Evolutionary conservation across 2,329 filamentous ascomycete genomes (phyloP), one percentile per base, ranked within the genome.

Genomic region (Oidium heveae): DNA sequence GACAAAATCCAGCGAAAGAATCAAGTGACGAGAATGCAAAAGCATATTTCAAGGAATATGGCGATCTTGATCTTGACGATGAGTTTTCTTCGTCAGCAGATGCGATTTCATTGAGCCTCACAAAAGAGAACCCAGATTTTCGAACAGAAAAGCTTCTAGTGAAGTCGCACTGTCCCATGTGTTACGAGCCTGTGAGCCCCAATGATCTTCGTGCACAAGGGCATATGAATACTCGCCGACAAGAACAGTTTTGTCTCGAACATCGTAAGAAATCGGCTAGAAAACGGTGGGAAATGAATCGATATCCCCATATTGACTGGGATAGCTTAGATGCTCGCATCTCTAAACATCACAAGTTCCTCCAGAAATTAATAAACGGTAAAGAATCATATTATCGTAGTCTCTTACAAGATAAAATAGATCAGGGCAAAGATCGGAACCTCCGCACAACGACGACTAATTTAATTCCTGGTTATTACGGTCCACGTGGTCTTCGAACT

Each of bases 401-500:
- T 10, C 61, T 72, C 0, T 69, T 86, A 24, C 72, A 71, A 4
- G 68, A 72, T 3, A 73, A 69, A 13, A 69, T 84, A 46, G 71
- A 72, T 55, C 66, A 69, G 1, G 80, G 80, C 13, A 72, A 74
- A 62, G 75, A 74, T 33, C 72, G 76, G 54, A 81, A 74, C 28
- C 68, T 84, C 55, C 69, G 76, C 53, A 74, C 76, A 56, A 77
- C 72, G 53, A 67, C 60, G 33, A 62, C 68, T 20, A 65, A 63
- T 56, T 71, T 82, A 33, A 79, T 75, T 2, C 83, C 84, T 10
- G 87, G 87, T 0, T 94, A 94, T 67, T 94, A 94, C 66, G 87
- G 87, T 1, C 75, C 80, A 2, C 75, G 80, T 20, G 87, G 87
- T 1, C 72, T 83, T 53, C 76, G 76, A 52, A 68, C 75, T 53